A percentile compares a stretch with the other conserved stretches of the same genome.
Conservation (phyloP, 306 rosid species). For the Albizia julibrissin region DNA sequence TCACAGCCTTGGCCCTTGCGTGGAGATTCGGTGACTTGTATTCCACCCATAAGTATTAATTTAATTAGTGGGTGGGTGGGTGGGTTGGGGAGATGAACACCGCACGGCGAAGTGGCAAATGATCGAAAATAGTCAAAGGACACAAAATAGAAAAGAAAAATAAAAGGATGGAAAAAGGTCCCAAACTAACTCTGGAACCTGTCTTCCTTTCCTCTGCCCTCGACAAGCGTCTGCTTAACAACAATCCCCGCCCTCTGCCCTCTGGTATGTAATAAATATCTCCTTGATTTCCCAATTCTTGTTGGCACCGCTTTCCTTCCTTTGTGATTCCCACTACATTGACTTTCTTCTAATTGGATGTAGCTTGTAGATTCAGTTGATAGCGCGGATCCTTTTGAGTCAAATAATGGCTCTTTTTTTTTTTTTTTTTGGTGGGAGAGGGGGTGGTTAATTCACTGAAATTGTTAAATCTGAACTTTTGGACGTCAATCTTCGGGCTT, state of each 20-base stretch:
- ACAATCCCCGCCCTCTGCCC: background rate
- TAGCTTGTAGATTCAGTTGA: background rate
- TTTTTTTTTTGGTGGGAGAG: too few relatives aligned
- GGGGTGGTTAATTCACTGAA: constrained; percentile 3
- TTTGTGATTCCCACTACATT: background rate
- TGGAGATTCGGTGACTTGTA: background rate
- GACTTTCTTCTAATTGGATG: background rate
- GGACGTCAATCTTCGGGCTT: background rate
- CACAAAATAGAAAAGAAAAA: background rate
- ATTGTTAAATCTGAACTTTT: background rate
- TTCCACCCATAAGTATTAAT: background rate
- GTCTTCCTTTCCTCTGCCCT: background rate
- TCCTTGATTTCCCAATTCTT: background rate
- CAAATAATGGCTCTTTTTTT: background rate
- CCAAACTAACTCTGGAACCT: constrained; percentile 14
- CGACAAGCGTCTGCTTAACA: constrained; percentile 28
- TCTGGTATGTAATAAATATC: background rate
- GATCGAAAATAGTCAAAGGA: background rate
- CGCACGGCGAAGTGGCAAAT: background rate
- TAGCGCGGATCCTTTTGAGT: background rate
- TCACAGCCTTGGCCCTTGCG: too few relatives aligned
- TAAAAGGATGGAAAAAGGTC: constrained; percentile 1
- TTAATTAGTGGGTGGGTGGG: background rate
- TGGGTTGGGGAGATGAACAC: background rate
- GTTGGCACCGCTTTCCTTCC: background rate